Percentiles rank a stretch among this genome's conserved stretches.
phyloP scores from a whole-genome alignment of 345 rosid species.

The Zanthoxylum bungeanum region DNA sequence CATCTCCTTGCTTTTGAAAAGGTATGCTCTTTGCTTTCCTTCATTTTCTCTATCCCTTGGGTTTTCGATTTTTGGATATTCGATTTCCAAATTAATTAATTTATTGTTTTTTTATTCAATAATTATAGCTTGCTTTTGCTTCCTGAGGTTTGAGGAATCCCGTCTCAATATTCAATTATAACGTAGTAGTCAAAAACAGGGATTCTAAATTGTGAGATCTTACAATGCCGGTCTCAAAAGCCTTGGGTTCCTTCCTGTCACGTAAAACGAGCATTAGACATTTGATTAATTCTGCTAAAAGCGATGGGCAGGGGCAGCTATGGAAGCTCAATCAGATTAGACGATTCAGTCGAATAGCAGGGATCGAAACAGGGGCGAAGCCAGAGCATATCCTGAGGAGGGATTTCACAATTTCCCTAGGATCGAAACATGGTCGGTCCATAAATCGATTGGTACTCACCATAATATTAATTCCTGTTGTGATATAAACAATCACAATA shows the following conservation, averaged over 20 bases:
- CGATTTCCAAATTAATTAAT: not conserved
- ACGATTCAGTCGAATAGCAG: constrained; percentile 36
- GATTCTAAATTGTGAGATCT: constrained; percentile 2
- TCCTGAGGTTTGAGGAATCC: not conserved
- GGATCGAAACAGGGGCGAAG: constrained; percentile 29
- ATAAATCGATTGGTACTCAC: constrained; percentile 14
- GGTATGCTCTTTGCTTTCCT: not conserved
- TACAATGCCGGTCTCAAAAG: constrained; percentile 54
- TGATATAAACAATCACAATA: too few species aligned
- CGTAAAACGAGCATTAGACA: constrained; percentile 31
- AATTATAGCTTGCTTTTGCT: not conserved
- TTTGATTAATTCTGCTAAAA: constrained; percentile 24
- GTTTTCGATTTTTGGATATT: not conserved
- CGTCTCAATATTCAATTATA: not conserved
- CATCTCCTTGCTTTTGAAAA: not conserved
- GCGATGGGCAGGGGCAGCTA: constrained; percentile 12
- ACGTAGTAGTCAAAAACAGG: not conserved
- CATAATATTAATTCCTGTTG: constrained; percentile 19
- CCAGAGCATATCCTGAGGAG: too few species aligned
- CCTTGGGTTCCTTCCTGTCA: constrained; percentile 37
- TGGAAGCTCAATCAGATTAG: constrained; percentile 34
- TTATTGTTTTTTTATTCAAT: not conserved
- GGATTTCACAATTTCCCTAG: too few species aligned
- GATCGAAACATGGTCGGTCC: constrained; percentile 20
- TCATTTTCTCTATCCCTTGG: not conserved